Evolutionary conservation across 768 basidiomycete species (phyloP), one percentile per base, ranked within the genome.

Genomic region (Leccinum longicurvipes): DNA sequence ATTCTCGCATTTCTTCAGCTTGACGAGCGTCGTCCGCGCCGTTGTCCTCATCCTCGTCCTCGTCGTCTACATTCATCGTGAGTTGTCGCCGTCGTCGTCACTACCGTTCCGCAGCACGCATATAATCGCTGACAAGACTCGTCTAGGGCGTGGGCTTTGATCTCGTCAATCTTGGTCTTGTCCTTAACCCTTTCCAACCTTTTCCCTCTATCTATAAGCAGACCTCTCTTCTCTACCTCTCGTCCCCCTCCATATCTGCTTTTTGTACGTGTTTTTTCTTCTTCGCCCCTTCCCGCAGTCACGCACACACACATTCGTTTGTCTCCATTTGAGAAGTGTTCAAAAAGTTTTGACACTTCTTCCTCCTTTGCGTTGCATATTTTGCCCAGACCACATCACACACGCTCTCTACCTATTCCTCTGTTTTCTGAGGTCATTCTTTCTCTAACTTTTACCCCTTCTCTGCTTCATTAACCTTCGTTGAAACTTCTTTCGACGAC

Each of bases 401-500:
- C 75, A 78, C 79, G 74, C 71, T 80, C 79, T 61, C 76, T 78
- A 76, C 65, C 70, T 42, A 57, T 61, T 49, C 70, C 61, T 72
- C 64, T 72, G 2, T 31, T 62, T 70, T 66, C 61, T 57, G 68
- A 66, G 70, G 62, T 71, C 58, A 72, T 79, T 79, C 79, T 72
- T 76, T 78, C 79, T 76, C 81, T 83, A 77, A 80, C 79, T 76
- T 75, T 75, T 71, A 77, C 76, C 73, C 73, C 73, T 76, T 66
- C 69, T 69, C 70, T 76, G 75, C 75, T 68, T 75, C 68, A 73
- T 77, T 77, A 73, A 73, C 69, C 62, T 72, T 71, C 65, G 47
- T 64, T 60, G 64, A 66, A 68, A 45, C 64, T 69, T 65, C 60
- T 58, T 63, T 61, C 71, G 61, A 73, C 71, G 61, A 67, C 66